A percentile compares a stretch with the other conserved stretches of the same genome.
Conservation (phyloP, 345 rosid species). For the Hypericum androsaemum region DNA sequence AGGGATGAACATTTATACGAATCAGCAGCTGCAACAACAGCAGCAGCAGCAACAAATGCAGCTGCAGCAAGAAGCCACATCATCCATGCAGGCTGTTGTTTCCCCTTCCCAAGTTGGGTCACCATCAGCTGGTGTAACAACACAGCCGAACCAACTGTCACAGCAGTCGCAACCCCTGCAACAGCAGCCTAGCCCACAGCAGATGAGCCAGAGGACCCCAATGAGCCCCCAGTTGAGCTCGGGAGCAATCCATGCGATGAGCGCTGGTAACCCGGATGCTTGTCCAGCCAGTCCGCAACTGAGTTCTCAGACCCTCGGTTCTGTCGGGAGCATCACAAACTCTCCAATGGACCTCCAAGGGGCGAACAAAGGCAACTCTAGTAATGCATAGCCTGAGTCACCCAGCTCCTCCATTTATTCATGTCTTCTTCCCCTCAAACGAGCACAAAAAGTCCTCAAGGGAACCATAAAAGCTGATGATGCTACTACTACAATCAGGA, state of each 20-base stretch:
- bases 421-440: too few relatives aligned
- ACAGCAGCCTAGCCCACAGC: conserved; percentile 80
- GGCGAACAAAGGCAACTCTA: conserved; percentile 70
- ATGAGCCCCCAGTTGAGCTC: conserved; percentile 88
- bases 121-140: conserved; percentile 57
- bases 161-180: conserved; percentile 50
- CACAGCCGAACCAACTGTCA: conserved; percentile 45
- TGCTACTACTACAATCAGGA: too few relatives aligned
- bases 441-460: too few relatives aligned
- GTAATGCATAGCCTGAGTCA: conserved; percentile 10
- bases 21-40: conserved; percentile 37
- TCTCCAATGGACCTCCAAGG: conserved; percentile 93
- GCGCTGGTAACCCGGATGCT: conserved; percentile 65
- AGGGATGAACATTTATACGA: conserved; percentile 55
- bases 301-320: conserved; percentile 87
- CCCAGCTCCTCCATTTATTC: too few relatives aligned
- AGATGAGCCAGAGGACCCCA: conserved; percentile 73
- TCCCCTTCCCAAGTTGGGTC: conserved; percentile 70
- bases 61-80: conserved; percentile 37
- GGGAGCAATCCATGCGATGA: conserved; percentile 63
- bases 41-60: conserved; percentile 30
- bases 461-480: too few relatives aligned
- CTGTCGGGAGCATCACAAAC: conserved; percentile 79
- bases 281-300: conserved; percentile 94
- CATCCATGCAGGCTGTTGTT: conserved; percentile 65